These are phyloP conservation scores for Lentinula guzmanii DNA, from an alignment of 768 basidiomycete species.

Conservation along the genomic window DNA sequence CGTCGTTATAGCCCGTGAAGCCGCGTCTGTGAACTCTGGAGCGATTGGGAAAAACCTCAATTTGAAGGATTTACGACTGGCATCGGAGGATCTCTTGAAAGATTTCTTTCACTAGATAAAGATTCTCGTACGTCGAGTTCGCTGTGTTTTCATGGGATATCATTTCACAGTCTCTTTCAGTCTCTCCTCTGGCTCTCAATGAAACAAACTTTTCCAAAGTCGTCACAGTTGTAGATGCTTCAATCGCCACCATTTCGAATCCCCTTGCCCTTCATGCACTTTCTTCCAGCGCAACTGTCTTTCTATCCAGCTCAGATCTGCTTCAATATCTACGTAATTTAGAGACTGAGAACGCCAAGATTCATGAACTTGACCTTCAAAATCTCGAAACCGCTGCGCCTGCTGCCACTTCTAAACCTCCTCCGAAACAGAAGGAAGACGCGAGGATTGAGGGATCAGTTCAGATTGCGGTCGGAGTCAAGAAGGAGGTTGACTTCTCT, in stretches of 20 bases:
- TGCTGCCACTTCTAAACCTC: slow-evolving; percentile 26
- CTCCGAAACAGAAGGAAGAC: slow-evolving; percentile 60
- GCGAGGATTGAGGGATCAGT: slow-evolving; percentile 83
- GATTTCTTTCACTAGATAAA: slow-evolving; percentile 85
- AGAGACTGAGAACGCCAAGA: slow-evolving; percentile 56
- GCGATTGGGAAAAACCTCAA: slow-evolving; percentile 74
- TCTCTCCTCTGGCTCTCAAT: slow-evolving; percentile 76
- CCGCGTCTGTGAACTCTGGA: slow-evolving; percentile 75
- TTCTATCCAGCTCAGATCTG: slow-evolving; percentile 77
- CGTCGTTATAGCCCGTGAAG: slow-evolving; percentile 79
- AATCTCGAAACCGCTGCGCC: slow-evolving; percentile 43
- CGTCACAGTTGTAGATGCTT: slow-evolving; percentile 69
- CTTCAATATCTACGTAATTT: slow-evolving; percentile 63
- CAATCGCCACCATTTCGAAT: slow-evolving; percentile 64
- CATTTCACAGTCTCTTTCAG: slow-evolving; percentile 32
- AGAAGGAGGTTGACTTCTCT: slow-evolving; percentile 94
- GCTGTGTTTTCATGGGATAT: slow-evolving; percentile 4
- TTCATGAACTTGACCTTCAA: slow-evolving; percentile 72
- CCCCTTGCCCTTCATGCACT: slow-evolving; percentile 72
- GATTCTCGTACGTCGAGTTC: slow-evolving; percentile 64
- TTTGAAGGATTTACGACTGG: slow-evolving; percentile 84
- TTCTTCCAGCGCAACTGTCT: slow-evolving; percentile 65
- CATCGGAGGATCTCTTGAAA: slow-evolving; percentile 77
- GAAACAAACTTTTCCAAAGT: slow-evolving; percentile 62
- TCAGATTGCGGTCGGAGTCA: slow-evolving; percentile 90